Evolutionary conservation across 345 rosid genomes (phyloP), one percentile per base, ranked within the genome.

Genomic region (Gossypium mustelinum): DNA sequence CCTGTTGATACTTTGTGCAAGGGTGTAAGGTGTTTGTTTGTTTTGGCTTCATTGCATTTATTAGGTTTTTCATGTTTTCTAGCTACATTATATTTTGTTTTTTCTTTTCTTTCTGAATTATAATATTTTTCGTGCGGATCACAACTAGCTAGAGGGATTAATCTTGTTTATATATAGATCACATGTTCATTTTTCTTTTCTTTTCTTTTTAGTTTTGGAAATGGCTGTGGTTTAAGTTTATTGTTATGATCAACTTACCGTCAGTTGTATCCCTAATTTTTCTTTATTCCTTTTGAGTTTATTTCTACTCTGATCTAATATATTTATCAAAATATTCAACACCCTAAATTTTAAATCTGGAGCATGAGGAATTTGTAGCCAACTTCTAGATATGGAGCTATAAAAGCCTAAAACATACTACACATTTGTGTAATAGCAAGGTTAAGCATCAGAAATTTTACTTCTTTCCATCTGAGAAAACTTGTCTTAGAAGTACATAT

Each of bases 401-500:
- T 34, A 50, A 29, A 60, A 48, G 52, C 52, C 52, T 48, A 48
- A 48, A 48, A 48, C 55, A 45, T 60, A 3, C 22, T 25, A 29
- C 10, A 56, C 11, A 72, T 6, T 45, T 3, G 41, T 57, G 17
- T 12, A 55, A 12, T 22, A 55, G 54, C 44, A 60, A 73, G 69
- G 18, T 43, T 73, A 67, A 22, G 61, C 56, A 67, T 66, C n/a
- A 50, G 50, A 59, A 67, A 78, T 67, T 52, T 62, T 65, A 72
- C 20, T 45, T 52, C 20, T 11, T 74, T 51, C 58, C 47, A n/a
- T 76, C 25, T 60, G 41, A 59, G 54, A 59, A 76, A 50, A 39
- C 74, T 75, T 75, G 43, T 56, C 78, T 75, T 75, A 56, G 22
- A 76, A 76, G 68, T 70, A 34, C 55, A 59, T 59, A 59, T 59